Percentiles rank a stretch among this genome's conserved stretches.
Evolutionary conservation across 345 rosid genomes (phyloP).

Genomic region (Citrus australasica): DNA sequence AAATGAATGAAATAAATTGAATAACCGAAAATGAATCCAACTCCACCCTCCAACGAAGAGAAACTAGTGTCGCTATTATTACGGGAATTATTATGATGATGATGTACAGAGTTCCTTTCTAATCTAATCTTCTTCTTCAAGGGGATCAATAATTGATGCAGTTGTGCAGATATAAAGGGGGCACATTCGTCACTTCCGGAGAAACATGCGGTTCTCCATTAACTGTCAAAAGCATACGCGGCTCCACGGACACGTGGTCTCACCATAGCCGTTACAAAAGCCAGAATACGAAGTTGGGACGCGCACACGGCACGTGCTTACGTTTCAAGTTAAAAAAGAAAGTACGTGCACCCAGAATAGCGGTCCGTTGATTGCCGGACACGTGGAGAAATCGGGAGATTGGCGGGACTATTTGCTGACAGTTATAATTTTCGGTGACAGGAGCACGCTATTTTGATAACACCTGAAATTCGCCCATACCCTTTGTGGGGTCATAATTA

Average conservation of each 20-base stretch:
- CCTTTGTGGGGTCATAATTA: background rate
- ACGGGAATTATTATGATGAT: no score
- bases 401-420: background rate
- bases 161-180: background rate
- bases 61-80: no score
- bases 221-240: background rate
- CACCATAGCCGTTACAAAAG: background rate
- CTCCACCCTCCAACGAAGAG: no score
- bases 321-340: background rate
- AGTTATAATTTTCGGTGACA: slow-evolving; percentile 11
- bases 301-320: background rate
- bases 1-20: no score
- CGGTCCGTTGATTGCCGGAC: background rate
- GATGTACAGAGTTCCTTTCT: no score
- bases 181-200: background rate
- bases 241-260: background rate
- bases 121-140: no score
- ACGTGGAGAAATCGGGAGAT: background rate
- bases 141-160: background rate
- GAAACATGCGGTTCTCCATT: background rate
- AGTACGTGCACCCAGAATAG: background rate
- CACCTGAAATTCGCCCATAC: slow-evolving; percentile 7
- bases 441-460: slow-evolving; percentile 22
- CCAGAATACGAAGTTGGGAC: background rate
- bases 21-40: no score